Base-by-base conservation (phyloP, 768 basidiomycete species). In the Psilocybe subaeruginosa region DNA sequence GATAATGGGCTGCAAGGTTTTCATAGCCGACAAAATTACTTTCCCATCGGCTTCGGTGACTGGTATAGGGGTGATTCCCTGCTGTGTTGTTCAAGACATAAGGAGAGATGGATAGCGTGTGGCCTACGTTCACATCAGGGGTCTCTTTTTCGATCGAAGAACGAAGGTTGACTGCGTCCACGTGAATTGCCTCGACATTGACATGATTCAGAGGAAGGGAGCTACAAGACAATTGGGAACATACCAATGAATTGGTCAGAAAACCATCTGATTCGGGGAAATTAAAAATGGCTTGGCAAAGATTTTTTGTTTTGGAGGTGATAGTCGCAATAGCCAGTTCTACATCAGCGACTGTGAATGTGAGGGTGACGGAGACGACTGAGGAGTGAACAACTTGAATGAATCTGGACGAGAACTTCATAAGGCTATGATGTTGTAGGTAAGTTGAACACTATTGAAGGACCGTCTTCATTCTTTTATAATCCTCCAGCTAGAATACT, bases 221-320 rank as follows among this genome's bases (percentile, higher is more conserved):
- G 27, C 19, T 27, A 14, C 3, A 5, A 33, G 47, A 6, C 16
- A 31, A 1, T 19, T 57, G 41, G 4, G 33, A 43, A 43, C 70
- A 9, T 50, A 77, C 75, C 54, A 74, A 60, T 39, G 73, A 75
- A 9, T 45, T 31, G 31, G 53, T 8, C 1, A 77, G 47, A 33
- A 60, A 67, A 52, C 65, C 66, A 1, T 69, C 73, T 9, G 64
- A 62, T 17, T 52, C 29, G 3, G 76, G 71, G 71, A 73, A 75
- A 7, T 68, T 68, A n/a, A 68, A 64, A 56, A 80, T 74, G 3
- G 68, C 61, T 23, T 55, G 66, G 56, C 76, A 68, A 12, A 78
- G 70, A 23, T 63, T 63, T 8, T 68, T 73, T 4, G 74, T 64
- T 46, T 69, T 66, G 12, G 69, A 59, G 2, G 69, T 54, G 51